Base-by-base conservation (phyloP, 164 flowering plant genomes). In the Sextonia rubra region DNA sequence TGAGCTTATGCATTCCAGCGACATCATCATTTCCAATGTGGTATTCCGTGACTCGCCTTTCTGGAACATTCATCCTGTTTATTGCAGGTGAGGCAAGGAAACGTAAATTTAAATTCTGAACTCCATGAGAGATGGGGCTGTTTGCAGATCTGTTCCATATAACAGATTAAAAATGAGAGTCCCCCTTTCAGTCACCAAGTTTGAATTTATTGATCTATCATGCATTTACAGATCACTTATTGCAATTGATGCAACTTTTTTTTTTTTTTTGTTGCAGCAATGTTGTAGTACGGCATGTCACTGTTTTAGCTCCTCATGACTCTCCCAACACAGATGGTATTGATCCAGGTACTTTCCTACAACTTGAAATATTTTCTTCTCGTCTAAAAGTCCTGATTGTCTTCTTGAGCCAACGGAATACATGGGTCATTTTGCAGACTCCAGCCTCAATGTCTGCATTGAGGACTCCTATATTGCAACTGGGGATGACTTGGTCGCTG, bases 301-400 rank as follows among this genome's bases (percentile, higher is more conserved):
- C 99, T 70, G 86, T 96, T 78, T 80, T 92, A 85, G 98, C 99
- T 73, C 98, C 99, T 14, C 20, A 66, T 52, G 89, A 89, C 76
- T 93, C 99, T 58, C 99, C 99, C 68, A 93, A 93, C 80, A 93
- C 99, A 1, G 97, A 93, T 79, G 99, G 99, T 64, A 79, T 96
- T 75, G 99, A 93, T 84, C 99, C 99, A 89, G 99, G 98, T 93
- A 84, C 12, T 20, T 55, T 30, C 14, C 24, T 56, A 23, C 9
- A 1, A 2, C 48, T 68, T 20, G 29, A 22, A 48, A 25, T 26
- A 8, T 37, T 30, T 32, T 23, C 24, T 29, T 11, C 23, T 15
- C n/a, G 2, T 3, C 22, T 8, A 25, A 23, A 24, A 61, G 2
- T 1, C 64, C 27, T 12, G 14, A 1, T 4, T n/a, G 12, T 61